A percentile compares a stretch with the other conserved stretches of the same genome.
phyloP scores from a whole-genome alignment of 2,329 filamentous ascomycete genomes.

The Ophiostoma tasmaniense region DNA sequence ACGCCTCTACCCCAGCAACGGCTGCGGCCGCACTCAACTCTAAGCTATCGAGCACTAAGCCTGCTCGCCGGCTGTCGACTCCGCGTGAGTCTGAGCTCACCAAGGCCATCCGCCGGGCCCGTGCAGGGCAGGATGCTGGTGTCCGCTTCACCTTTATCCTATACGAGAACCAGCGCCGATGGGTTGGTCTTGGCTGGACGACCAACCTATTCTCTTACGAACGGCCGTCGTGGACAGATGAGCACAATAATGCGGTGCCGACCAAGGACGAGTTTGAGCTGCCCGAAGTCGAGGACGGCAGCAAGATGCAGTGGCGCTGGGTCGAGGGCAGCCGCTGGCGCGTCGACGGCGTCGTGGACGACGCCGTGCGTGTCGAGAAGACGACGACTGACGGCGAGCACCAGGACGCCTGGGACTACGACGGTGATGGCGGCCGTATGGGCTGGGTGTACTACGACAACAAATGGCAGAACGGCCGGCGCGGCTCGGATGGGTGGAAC shows the following conservation, averaged over 20 bases:
- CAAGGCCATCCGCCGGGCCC: slow-evolving; percentile 33
- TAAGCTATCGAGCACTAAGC: slow-evolving; percentile 24
- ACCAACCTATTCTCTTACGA: slow-evolving; percentile 86
- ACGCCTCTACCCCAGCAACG: slow-evolving; percentile 19
- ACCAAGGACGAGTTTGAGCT: slow-evolving; percentile 61
- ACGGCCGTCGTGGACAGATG: slow-evolving; percentile 86
- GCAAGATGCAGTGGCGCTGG: slow-evolving; percentile 60
- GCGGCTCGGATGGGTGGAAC: slow-evolving; percentile 84
- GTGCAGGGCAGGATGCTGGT: slow-evolving; percentile 53
- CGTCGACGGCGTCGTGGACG: slow-evolving; percentile 65
- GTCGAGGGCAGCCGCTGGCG: slow-evolving; percentile 77
- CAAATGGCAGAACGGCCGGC: slow-evolving; percentile 88
- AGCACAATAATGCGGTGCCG: slow-evolving; percentile 76
- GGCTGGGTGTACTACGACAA: slow-evolving; percentile 99
- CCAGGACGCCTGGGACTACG: slow-evolving; percentile 42
- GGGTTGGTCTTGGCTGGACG: slow-evolving; percentile 94
- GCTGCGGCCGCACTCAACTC: slow-evolving; percentile 19
- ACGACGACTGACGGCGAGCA: slow-evolving; percentile 24
- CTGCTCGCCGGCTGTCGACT: slow-evolving; percentile 26
- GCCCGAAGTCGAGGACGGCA: slow-evolving; percentile 52
- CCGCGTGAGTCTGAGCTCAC: slow-evolving; percentile 40
- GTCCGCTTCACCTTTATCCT: slow-evolving; percentile 95
- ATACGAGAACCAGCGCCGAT: slow-evolving; percentile 92
- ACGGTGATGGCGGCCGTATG: slow-evolving; percentile 53
- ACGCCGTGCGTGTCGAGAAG: slow-evolving; percentile 27